Conservation (phyloP, 352 stramenopile genomes). For the Globisporangium takayamanum region DNA sequence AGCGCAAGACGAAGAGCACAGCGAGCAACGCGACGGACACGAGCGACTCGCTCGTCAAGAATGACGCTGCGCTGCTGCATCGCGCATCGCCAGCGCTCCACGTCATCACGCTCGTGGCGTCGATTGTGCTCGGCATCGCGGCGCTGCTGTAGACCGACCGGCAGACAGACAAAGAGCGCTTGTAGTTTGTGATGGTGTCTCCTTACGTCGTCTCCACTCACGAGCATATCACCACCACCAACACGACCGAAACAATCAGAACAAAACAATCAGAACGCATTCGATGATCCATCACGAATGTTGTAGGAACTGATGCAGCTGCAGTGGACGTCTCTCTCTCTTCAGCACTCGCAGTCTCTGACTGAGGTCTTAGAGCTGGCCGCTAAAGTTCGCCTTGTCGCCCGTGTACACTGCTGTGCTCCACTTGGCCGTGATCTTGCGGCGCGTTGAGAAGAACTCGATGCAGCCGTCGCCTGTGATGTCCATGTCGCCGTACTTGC, state of each 20-base stretch:
- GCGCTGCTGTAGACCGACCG: constrained; percentile 5
- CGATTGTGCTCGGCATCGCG: constrained; percentile 1
- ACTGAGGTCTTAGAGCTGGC: constrained; percentile 31
- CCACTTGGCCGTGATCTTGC: constrained; percentile 98
- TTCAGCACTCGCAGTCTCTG: not conserved
- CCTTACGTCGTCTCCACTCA: not conserved
- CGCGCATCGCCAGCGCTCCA: constrained; percentile 1
- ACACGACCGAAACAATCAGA: not conserved
- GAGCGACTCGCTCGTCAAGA: constrained; percentile 1
- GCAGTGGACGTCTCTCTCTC: too few species aligned
- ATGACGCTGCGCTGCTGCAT: not conserved
- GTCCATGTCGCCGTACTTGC: constrained; percentile 98
- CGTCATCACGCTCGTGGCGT: constrained; percentile 7
- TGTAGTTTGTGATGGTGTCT: not conserved
- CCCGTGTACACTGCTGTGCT: constrained; percentile 32
- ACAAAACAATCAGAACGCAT: not conserved
- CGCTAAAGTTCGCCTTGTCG: constrained; percentile 69
- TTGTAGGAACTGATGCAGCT: too few species aligned
- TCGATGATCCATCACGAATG: not conserved
- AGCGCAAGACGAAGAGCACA: constrained; percentile 25
- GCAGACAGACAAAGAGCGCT: not conserved
- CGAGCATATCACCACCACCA: too few species aligned
- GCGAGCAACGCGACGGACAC: constrained; percentile 1
- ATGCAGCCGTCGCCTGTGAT: constrained; percentile 96
- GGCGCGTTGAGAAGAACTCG: constrained; percentile 96